Conservation (phyloP, 305 asterid genomes). For the Fraxinus albicans region DNA sequence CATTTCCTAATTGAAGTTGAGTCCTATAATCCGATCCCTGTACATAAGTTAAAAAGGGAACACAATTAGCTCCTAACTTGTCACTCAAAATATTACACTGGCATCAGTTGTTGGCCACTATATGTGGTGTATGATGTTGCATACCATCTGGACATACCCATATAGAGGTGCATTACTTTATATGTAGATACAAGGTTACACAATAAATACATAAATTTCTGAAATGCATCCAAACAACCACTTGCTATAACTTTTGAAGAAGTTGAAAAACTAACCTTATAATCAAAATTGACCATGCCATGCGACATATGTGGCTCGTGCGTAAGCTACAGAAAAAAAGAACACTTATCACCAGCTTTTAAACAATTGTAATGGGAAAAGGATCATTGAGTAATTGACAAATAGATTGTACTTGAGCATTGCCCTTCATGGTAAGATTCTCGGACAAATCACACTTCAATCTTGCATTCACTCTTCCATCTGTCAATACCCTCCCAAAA, state of each 20-base stretch:
- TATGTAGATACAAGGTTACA: background rate
- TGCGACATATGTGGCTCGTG: constrained; percentile 94
- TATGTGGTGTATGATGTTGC: background rate
- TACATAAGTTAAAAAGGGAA: constrained; percentile 17
- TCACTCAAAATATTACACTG: constrained; percentile 13
- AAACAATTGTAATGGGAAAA: constrained; percentile 6
- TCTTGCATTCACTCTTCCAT: constrained; percentile 93
- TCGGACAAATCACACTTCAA: constrained; percentile 85
- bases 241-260: background rate
- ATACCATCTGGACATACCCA: background rate
- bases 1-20: constrained; percentile 81
- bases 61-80: constrained; percentile 17
- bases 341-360: background rate
- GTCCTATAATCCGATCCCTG: constrained; percentile 72
- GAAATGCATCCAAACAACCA: constrained; percentile 11
- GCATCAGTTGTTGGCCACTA: background rate
- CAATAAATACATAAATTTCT: constrained; percentile 6
- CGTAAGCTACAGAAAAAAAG: constrained; percentile 56
- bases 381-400: constrained; percentile 11
- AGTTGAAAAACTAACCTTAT: constrained; percentile 59
- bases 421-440: constrained; percentile 75
- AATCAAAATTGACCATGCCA: constrained; percentile 84
- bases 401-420: constrained; percentile 64
- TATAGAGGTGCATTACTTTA: background rate
- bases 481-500: constrained; percentile 83